Conservation (phyloP, 2,329 filamentous ascomycete species). For the Aaosphaeria pasadenensis region DNA sequence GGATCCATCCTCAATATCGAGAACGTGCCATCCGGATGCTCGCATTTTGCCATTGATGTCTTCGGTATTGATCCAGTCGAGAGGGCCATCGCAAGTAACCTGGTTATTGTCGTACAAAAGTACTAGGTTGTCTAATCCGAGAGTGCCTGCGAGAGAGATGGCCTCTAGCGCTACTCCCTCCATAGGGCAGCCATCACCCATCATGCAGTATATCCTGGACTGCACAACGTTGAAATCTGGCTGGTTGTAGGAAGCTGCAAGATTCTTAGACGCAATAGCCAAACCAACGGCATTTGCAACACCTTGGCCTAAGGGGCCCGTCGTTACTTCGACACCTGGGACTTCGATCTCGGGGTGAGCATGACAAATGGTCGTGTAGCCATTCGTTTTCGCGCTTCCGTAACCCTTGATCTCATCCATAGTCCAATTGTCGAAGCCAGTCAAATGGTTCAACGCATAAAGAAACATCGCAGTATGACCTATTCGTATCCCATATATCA, state of each 20-base stretch:
- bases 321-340: constrained; percentile 57
- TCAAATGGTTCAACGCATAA: constrained; percentile 40
- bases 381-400: neutral
- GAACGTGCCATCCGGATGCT: neutral
- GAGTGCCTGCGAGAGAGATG: constrained; percentile 53
- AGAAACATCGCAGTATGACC: neutral
- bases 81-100: neutral
- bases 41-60: neutral
- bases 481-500: too few relatives aligned
- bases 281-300: constrained; percentile 54
- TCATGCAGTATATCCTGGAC: constrained; percentile 53
- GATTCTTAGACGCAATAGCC: constrained; percentile 54
- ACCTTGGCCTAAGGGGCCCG: constrained; percentile 58
- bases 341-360: constrained; percentile 58
- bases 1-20: neutral
- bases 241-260: constrained; percentile 52
- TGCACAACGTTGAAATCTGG: constrained; percentile 45
- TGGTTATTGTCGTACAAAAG: neutral
- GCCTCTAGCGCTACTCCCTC: constrained; percentile 56
- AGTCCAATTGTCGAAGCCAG: constrained; percentile 54
- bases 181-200: constrained; percentile 54
- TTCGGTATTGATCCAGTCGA: neutral
- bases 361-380: constrained; percentile 43
- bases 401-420: constrained; percentile 51
- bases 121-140: constrained; percentile 50